Conservation (phyloP, 352 stramenopile genomes). For the Phytophthora tubulina region DNA sequence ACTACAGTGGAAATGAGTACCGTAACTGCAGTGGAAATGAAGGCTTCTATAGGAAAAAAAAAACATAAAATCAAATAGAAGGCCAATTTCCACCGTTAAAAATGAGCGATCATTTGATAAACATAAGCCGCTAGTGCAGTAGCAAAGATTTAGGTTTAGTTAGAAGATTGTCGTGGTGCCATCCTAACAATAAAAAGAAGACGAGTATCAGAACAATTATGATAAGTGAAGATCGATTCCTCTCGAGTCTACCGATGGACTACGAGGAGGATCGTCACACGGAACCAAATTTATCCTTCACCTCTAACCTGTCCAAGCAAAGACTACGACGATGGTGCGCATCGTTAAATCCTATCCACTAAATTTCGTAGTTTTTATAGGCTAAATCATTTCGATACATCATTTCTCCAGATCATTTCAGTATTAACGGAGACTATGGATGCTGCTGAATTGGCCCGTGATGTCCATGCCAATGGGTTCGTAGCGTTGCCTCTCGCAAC, state of each 20-base stretch:
- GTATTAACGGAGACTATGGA: conserved; percentile 34
- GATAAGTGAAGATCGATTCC: conserved; percentile 22
- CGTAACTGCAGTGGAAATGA: too few relatives aligned
- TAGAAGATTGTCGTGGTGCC: too few relatives aligned
- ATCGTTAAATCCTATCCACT: background rate
- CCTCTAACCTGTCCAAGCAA: conserved; percentile 41
- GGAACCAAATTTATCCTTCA: conserved; percentile 50
- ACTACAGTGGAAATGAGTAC: too few relatives aligned
- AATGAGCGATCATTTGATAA: too few relatives aligned
- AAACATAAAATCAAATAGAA: too few relatives aligned
- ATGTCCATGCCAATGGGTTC: conserved; percentile 62
- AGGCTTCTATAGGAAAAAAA: too few relatives aligned
- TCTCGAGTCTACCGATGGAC: conserved; percentile 21
- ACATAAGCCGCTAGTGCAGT: too few relatives aligned
- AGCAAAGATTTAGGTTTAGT: too few relatives aligned
- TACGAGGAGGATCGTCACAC: conserved; percentile 40
- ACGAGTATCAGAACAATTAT: conserved; percentile 2
- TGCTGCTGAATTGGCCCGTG: conserved; percentile 20
- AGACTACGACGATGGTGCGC: background rate
- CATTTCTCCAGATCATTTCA: conserved; percentile 19
- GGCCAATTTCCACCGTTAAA: too few relatives aligned
- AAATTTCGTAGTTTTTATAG: background rate
- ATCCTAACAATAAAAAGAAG: conserved; percentile 11
- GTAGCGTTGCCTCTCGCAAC: conserved; percentile 41
- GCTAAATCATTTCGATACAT: conserved; percentile 21